Evolutionary conservation across 306 rosid species (phyloP).

Genomic region (Alnus glutinosa): DNA sequence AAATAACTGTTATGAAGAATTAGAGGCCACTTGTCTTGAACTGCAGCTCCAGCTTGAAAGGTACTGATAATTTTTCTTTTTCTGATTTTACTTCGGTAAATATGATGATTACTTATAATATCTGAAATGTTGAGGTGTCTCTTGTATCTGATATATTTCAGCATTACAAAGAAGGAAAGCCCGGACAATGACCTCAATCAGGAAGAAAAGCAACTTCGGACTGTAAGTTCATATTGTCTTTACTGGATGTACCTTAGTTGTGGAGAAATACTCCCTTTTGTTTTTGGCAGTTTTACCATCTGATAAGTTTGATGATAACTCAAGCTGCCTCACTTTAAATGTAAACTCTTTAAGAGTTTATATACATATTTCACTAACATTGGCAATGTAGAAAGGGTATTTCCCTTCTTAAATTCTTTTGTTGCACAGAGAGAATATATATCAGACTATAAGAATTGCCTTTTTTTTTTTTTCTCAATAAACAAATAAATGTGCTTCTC

Average conservation of each 20-base stretch:
- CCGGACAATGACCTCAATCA: slow-evolving; percentile 29
- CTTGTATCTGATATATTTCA: slow-evolving; percentile 33
- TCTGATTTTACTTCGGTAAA: slow-evolving; percentile 22
- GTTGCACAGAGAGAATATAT: not conserved
- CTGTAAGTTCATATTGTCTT: slow-evolving; percentile 54
- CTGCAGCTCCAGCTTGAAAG: slow-evolving; percentile 80
- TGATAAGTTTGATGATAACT: not conserved
- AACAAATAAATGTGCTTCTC: slow-evolving; percentile 7
- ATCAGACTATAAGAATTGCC: not conserved
- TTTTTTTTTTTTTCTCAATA: not conserved
- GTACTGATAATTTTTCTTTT: slow-evolving; percentile 36
- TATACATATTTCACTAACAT: not conserved
- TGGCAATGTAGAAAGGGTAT: not conserved
- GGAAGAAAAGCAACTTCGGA: slow-evolving; percentile 57
- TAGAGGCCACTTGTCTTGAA: slow-evolving; percentile 75
- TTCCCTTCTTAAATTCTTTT: not conserved
- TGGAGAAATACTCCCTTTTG: not conserved
- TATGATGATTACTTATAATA: not conserved
- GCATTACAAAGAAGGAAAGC: slow-evolving; percentile 49
- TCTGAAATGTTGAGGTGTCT: slow-evolving; percentile 5
- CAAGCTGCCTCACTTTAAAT: not conserved
- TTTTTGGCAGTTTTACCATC: not conserved
- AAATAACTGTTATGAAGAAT: slow-evolving; percentile 60
- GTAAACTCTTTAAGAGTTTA: not conserved
- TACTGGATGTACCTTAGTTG: not conserved